Base-by-base conservation (phyloP, 805 yeast species). In the Hanseniaspora jakobsenii region DNA sequence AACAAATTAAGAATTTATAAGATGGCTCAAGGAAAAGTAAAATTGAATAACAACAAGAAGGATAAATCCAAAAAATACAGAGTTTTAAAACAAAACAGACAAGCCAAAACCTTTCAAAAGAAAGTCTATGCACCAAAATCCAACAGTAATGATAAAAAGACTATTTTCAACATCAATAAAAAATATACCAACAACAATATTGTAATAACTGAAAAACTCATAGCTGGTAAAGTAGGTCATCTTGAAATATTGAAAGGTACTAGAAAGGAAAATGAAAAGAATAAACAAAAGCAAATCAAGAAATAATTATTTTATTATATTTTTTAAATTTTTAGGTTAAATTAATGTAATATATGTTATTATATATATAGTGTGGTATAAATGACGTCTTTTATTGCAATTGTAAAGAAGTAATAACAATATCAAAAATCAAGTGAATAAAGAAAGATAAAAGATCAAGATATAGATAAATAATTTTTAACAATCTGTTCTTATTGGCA, bases 171-270 rank as follows among this genome's bases (percentile, higher is more conserved):
- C 19, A 23, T 42, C 21, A 42, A 42, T 28, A 42, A 42, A 30
- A 42, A 42, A 29, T 42, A 42, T 26, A 67, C 73, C 32, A 42
- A 42, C 30, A 42, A 42, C 36, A 42, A 42, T 23, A 19, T 42
- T 7, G 13, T 42, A n/a, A 12, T 38, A 5, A 89, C 97, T 3
- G 98, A 89, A 63, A 85, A 76, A 64, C 69, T 85, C 47, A 75
- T 89, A 52, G 78, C 96, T 2, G 71, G 93, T 47, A 73, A 89
- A 59, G 96, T 89, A 6, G 98, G 98, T 21, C 97, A 89, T 61
- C 70, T 89, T 55, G 98, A 89, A 64, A 60, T 89, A 31, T 66
- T 89, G 51, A 86, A 83, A 61, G 98, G 98, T 13, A 78, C 91
- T 6, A 77, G 96, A 67, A 75, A 93, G 64, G 95, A 84, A 58